Percentiles rank a stretch among this genome's conserved stretches.
Conservation (phyloP, 225 moss, liverwort and hornwort genomes). For the Neckera pumila region DNA sequence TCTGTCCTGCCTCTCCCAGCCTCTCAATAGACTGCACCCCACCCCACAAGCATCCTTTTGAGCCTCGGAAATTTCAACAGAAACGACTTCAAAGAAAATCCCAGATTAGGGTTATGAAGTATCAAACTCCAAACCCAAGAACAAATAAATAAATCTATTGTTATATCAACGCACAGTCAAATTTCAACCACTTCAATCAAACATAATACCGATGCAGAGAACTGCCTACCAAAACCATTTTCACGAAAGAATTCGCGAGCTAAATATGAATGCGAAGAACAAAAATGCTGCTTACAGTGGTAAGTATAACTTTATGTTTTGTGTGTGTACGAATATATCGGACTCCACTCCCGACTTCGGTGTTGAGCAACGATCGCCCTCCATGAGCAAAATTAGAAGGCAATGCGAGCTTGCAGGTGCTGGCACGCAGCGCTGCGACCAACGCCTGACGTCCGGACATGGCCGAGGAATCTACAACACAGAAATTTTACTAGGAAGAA, state of each 20-base stretch:
- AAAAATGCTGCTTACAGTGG: constrained; percentile 22
- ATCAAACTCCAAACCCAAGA: neutral
- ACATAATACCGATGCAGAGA: neutral
- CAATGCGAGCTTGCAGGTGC: constrained; percentile 27
- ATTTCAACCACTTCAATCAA: neutral
- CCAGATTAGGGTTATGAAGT: neutral
- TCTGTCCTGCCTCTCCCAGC: constrained; percentile 83
- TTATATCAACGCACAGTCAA: neutral
- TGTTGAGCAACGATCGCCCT: constrained; percentile 20
- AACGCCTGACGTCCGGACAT: constrained; percentile 75
- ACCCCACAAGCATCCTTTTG: neutral
- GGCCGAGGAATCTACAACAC: neutral
- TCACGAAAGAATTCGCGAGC: neutral
- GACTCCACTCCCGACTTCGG: constrained; percentile 46
- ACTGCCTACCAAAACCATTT: neutral
- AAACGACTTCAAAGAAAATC: neutral
- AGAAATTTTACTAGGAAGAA: neutral
- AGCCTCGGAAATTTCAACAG: neutral
- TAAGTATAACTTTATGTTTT: constrained; percentile 58
- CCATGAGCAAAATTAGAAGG: constrained; percentile 8
- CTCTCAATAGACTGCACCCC: constrained; percentile 64
- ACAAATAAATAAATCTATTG: neutral
- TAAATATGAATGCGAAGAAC: neutral
- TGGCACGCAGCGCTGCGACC: constrained; percentile 60
- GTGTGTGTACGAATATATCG: constrained; percentile 42